Evolutionary conservation across 2,329 filamentous ascomycete species (phyloP), one percentile per base, ranked within the genome.

Genomic region (Aureobasidium sp.): DNA sequence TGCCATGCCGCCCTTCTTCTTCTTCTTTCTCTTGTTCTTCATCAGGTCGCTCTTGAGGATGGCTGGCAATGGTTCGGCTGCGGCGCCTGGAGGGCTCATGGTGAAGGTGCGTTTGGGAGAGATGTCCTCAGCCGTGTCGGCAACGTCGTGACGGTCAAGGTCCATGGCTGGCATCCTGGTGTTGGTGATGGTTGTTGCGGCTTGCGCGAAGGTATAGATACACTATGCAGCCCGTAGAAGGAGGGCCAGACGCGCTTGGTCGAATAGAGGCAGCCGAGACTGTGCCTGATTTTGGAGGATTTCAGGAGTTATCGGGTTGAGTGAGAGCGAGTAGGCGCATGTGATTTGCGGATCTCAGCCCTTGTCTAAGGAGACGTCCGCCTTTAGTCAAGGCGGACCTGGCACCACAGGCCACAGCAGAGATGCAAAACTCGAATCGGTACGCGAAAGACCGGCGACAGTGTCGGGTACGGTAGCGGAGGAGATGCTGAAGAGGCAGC

Each of bases 321-420:
- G 29, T 34, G 17, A 34, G 24, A 39, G 52, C 39, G 27, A 34
- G 27, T 1, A 26, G 24, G 53, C 41, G 53, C 53, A 46, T 57
- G 53, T 57, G 53, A 46, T 44, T 32, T 4, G n/a, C n/a, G 27
- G n/a, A 34, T 5, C 29, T 59, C 27, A 50, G 39, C 44, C 59
- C 61, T 50, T 39, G 44, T 64, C 44, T 29, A n/a, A 24, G 8
- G 41, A 41, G 24, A 78, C 78, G 78, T 80, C 79, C 79, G 78
- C 78, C 78, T 66, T 34, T 41, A 62, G 71, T 81, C 77, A 81
- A 76, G 78, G 78, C 77, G 79, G 79, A 80, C 79, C 73, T 66
- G 68, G 70, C 70, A 73, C 77, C 69, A 75, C 73, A 13, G 52
- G 73, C 76, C 78, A 79, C 63, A 78, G 69, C 71, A 79, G 71